Conservation (phyloP, 345 rosid species). For the Erucastrum elatum region DNA sequence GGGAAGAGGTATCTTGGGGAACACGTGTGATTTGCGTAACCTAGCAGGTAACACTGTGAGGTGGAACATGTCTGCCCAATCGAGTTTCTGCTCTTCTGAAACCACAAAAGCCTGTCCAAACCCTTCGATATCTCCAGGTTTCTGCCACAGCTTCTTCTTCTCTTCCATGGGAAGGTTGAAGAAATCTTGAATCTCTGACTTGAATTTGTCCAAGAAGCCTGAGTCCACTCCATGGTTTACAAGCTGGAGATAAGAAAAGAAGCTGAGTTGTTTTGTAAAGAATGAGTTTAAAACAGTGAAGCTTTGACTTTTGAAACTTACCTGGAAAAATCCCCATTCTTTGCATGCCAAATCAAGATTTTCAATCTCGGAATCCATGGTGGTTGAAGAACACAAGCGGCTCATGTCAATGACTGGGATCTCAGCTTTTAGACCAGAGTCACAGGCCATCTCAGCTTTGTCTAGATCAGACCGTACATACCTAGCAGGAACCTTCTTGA, state of each 20-base stretch:
- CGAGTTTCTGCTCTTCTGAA: conserved; percentile 33
- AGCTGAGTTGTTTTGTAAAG: neutral
- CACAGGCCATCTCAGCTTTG: neutral
- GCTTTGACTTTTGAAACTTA: neutral
- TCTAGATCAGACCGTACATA: conserved; percentile 25
- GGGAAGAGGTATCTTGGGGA: conserved; percentile 25
- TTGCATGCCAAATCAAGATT: conserved; percentile 56
- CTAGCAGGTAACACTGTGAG: conserved; percentile 24
- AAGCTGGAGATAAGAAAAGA: conserved; percentile 15
- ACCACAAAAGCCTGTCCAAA: conserved; percentile 37
- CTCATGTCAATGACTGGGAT: conserved; percentile 28
- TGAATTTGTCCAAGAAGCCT: conserved; percentile 28
- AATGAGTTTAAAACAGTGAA: neutral
- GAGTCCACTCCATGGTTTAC: conserved; percentile 37
- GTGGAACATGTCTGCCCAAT: conserved; percentile 36
- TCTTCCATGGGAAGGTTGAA: conserved; percentile 39
- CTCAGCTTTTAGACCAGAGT: neutral
- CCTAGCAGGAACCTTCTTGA: conserved; percentile 23
- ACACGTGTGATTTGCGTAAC: conserved; percentile 23
- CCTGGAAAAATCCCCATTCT: conserved; percentile 56
- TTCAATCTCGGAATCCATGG: conserved; percentile 29
- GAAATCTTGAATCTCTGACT: conserved; percentile 30
- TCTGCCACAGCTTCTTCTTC: conserved; percentile 32
- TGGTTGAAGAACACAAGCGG: conserved; percentile 11
- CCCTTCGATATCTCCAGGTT: conserved; percentile 25